Base-by-base conservation (phyloP, 768 basidiomycete species). In the Dictyophora rubrovolvata region DNA sequence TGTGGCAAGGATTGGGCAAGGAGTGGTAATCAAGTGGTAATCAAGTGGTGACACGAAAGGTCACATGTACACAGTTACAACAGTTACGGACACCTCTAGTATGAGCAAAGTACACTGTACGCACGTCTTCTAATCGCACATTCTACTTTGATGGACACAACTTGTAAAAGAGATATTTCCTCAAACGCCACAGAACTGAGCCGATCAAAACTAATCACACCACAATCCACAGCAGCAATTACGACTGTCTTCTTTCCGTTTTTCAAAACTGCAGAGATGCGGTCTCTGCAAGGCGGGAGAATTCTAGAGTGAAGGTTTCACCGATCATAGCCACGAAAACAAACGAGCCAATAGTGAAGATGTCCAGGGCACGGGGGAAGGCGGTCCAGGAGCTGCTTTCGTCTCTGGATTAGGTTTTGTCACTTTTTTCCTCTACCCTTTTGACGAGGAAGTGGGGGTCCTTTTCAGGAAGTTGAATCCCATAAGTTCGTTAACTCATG, bases 181-280 rank as follows among this genome's bases (percentile, higher is more conserved):
- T 81, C 83, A 69, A 98, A 97, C 8, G 77, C 83, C 0, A 91
- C 89, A 66, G 93, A 79, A 7, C 87, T 85, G 63, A 97, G 93
- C 55, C 88, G 76, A 72, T 92, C 88, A 75, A 96, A 94, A 63
- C 88, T 87, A 48, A 86, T 86, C 63, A 80, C 91, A 8, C 94
- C 92, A 1, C 83, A 79, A 70, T 96, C 93, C 5, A 94, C 93
- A 1, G 81, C 89, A 1, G 93, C 94, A 52, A 98, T 79, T 35
- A 97, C 76, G 55, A 94, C 74, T 10, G 77, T 85, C 67, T 90
- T 89, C 68, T 85, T 89, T 0, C 95, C 95, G 28, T 82, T 80
- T 64, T 94, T 90, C 61, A 97, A 74, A 5, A 81, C 80, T 62
- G 83, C 79, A 66, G 94, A 94, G 0, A 90, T 79, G 73, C 61